Conservation (phyloP, 2,329 filamentous ascomycete species). For the Helminthosporium solani region DNA sequence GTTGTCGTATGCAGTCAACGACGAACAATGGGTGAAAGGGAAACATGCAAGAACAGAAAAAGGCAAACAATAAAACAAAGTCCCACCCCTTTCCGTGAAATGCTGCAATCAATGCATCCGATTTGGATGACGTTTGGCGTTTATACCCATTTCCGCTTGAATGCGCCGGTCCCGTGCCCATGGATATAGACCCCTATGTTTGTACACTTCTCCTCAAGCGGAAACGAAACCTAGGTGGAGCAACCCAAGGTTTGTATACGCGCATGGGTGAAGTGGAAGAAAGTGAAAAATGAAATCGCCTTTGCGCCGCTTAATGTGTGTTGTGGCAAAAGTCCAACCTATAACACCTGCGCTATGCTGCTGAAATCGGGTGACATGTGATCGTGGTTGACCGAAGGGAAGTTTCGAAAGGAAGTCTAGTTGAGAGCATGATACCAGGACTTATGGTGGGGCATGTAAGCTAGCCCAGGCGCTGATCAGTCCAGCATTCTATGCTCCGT, state of each 20-base stretch:
- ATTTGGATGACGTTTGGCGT: neutral
- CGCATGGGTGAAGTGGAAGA: neutral
- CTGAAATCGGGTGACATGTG: slow-evolving; percentile 23
- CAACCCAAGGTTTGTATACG: neutral
- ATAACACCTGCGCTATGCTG: slow-evolving; percentile 41
- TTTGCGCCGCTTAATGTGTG: neutral
- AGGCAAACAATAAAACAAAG: neutral
- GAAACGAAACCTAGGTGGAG: neutral
- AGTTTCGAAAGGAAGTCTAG: slow-evolving; percentile 25
- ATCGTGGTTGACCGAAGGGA: slow-evolving; percentile 10
- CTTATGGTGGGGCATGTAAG: neutral
- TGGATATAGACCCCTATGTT: neutral
- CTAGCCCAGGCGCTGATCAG: neutral
- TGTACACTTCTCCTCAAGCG: neutral
- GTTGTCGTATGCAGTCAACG: too few relatives aligned
- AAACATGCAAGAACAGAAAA: too few relatives aligned
- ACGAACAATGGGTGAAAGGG: too few relatives aligned
- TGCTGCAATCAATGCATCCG: neutral
- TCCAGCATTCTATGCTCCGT: slow-evolving; percentile 14
- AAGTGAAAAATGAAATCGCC: neutral
- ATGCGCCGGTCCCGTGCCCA: neutral
- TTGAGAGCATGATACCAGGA: slow-evolving; percentile 9
- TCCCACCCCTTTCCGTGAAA: neutral
- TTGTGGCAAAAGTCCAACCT: slow-evolving; percentile 3
- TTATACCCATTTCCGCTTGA: neutral